These are phyloP conservation scores for Cyberlindnera petersonii DNA, from an alignment of 805 yeast genomes.

Conservation along the genomic window DNA sequence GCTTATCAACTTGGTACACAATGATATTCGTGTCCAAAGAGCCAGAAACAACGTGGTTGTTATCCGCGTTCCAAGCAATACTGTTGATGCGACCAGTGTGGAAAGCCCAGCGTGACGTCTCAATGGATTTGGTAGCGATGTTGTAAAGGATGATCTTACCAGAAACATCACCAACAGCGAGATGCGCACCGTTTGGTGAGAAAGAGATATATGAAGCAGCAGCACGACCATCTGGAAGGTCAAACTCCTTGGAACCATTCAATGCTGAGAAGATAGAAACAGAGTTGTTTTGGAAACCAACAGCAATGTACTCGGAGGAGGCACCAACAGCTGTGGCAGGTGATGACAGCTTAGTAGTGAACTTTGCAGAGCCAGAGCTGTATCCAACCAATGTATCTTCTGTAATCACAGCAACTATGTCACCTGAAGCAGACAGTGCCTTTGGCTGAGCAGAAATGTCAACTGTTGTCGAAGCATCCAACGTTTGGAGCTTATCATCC, in stretches of 20 bases:
- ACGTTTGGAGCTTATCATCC: conserved; percentile 71
- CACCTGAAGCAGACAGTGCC: conserved; percentile 36
- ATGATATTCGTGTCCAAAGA: conserved; percentile 81
- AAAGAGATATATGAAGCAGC: conserved; percentile 60
- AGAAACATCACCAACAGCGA: conserved; percentile 82
- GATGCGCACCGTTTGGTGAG: conserved; percentile 62
- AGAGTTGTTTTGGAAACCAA: conserved; percentile 41
- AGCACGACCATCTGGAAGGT: conserved; percentile 49
- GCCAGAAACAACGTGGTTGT: conserved; percentile 69
- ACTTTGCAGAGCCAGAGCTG: conserved; percentile 30
- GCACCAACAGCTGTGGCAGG: conserved; percentile 46
- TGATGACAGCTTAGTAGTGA: conserved; percentile 32
- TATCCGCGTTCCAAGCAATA: conserved; percentile 75
- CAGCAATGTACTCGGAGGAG: conserved; percentile 40
- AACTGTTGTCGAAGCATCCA: conserved; percentile 29
- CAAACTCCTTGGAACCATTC: conserved; percentile 24
- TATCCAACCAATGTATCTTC: conserved; percentile 36
- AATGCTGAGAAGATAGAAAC: conserved; percentile 38
- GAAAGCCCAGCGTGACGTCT: conserved; percentile 93
- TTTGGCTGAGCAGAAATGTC: conserved; percentile 49
- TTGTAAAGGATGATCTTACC: conserved; percentile 83
- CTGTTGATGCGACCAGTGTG: conserved; percentile 79
- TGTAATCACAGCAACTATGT: conserved; percentile 35
- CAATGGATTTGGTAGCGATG: conserved; percentile 46
- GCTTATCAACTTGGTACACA: conserved; percentile 74